Base-by-base conservation (phyloP, 805 yeast genomes). In the Scheffersomyces lignosus region DNA sequence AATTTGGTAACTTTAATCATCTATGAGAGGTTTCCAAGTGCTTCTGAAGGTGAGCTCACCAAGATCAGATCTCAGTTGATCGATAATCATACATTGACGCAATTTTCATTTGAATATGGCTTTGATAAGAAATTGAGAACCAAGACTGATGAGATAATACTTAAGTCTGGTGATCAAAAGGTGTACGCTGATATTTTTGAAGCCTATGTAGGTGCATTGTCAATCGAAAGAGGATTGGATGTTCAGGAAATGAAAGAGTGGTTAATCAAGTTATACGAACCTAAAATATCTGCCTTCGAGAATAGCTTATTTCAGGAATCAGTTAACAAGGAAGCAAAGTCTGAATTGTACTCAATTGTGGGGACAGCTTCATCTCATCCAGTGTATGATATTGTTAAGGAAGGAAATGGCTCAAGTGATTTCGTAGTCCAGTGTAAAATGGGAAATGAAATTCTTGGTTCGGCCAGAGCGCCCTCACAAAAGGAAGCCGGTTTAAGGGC, bases 171-270 rank as follows among this genome's bases (percentile, higher is more conserved):
- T 6, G 78, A 73, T 40, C 75, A 75, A 45, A 93, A 93, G 54
- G 66, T 85, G 3, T 75, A 75, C 52, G 96, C 98, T 0, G 99
- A 91, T 68, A 80, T 85, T 0, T 87, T 91, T 56, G 99, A 93
- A 62, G 96, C 98, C 0, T 91, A 91, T 48, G 73, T 93, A 31
- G 98, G 96, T 5, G 99, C 95, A 0, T 60, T 91, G 22, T 73
- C 75, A 5, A 67, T 78, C 15, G 95, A 86, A 44, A 66, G 75
- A 27, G 64, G 63, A 9, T 58, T 64, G 13, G 75, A 79, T 41
- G 63, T 75, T 33, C 56, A 64, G 2, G 70, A 60, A 15, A 72
- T 84, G 5, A 72, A 73, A 45, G 58, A 66, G 9, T 85, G 91
- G 91, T 54, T 85, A 18, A 49, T 57, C 4, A 57, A 64, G 31